These are phyloP conservation scores for Boletus sensibilis DNA, from an alignment of 768 basidiomycete genomes.

Conservation along the genomic window DNA sequence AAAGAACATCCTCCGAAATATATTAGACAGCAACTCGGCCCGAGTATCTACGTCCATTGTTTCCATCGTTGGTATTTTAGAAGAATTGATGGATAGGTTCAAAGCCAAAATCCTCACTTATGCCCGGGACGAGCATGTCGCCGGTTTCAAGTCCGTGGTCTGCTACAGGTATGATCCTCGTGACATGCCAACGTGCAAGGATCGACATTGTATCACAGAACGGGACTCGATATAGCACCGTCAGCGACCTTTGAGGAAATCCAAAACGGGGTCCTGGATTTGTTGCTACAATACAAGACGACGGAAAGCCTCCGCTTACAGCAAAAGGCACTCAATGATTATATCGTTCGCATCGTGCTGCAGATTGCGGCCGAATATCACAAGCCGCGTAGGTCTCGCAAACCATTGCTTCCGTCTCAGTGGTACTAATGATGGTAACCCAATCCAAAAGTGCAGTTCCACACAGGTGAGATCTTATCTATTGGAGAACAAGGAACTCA, in stretches of 20 bases:
- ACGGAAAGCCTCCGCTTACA: constrained; percentile 49
- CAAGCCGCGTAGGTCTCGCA: constrained; percentile 54
- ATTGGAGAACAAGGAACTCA: background rate
- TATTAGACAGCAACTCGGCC: constrained; percentile 15
- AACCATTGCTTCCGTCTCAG: background rate
- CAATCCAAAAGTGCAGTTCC: constrained; percentile 66
- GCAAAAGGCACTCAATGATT: constrained; percentile 65
- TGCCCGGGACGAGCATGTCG: constrained; percentile 51
- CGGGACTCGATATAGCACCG: constrained; percentile 57
- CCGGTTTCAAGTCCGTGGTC: constrained; percentile 70
- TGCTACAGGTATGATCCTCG: constrained; percentile 50
- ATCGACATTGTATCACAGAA: constrained; percentile 33
- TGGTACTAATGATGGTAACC: background rate
- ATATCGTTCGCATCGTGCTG: constrained; percentile 56
- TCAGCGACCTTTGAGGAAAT: constrained; percentile 27
- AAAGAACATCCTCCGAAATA: constrained; percentile 20
- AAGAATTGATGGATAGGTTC: constrained; percentile 38
- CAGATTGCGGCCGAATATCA: constrained; percentile 47
- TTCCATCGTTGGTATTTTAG: constrained; percentile 10
- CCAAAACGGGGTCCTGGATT: constrained; percentile 32
- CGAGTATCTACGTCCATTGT: constrained; percentile 17
- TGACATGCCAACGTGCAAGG: background rate
- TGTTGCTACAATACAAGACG: constrained; percentile 37
- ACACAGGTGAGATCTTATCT: constrained; percentile 46
- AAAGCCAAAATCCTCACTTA: constrained; percentile 33